Percentiles rank a stretch among this genome's conserved stretches.
Evolutionary conservation across 1,284 basidiomycete genomes (phyloP).

Genomic region (Phellinidium pouzarii): DNA sequence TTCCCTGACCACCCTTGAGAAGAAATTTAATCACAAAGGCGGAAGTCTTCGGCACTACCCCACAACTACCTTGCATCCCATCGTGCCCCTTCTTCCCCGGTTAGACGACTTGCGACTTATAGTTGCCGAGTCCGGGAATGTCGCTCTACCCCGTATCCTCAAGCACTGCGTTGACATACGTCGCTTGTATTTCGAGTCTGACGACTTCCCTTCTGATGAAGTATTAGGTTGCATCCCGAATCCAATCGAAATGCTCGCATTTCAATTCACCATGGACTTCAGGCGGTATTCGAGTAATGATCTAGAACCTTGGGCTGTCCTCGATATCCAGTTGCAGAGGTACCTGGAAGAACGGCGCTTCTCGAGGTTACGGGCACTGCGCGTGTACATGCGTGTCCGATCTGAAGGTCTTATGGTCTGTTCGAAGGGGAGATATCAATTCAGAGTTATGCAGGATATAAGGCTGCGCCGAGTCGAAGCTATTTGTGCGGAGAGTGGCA

Average conservation of each 20-base stretch:
- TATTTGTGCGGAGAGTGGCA: neutral
- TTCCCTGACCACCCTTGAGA: neutral
- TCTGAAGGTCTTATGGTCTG: neutral
- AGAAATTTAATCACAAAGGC: neutral
- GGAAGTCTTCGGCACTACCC: neutral
- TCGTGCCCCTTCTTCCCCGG: neutral
- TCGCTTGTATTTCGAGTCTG: neutral
- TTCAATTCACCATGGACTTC: neutral
- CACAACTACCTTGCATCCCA: neutral
- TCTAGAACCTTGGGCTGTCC: neutral
- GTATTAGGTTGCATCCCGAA: neutral
- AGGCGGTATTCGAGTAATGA: neutral
- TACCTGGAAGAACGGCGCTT: neutral
- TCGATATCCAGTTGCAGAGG: neutral
- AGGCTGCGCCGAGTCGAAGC: neutral
- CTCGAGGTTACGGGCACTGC: neutral
- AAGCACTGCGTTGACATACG: neutral
- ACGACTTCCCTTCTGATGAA: neutral
- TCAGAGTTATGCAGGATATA: constrained; percentile 1
- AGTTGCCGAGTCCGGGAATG: neutral
- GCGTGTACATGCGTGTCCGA: neutral
- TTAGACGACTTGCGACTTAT: neutral
- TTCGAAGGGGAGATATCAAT: neutral
- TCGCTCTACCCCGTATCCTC: neutral
- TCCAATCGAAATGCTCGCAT: neutral